These are phyloP conservation scores for Alternaria novae-zelandiae DNA, from an alignment of 2,329 filamentous ascomycete species.

Conservation along the genomic window DNA sequence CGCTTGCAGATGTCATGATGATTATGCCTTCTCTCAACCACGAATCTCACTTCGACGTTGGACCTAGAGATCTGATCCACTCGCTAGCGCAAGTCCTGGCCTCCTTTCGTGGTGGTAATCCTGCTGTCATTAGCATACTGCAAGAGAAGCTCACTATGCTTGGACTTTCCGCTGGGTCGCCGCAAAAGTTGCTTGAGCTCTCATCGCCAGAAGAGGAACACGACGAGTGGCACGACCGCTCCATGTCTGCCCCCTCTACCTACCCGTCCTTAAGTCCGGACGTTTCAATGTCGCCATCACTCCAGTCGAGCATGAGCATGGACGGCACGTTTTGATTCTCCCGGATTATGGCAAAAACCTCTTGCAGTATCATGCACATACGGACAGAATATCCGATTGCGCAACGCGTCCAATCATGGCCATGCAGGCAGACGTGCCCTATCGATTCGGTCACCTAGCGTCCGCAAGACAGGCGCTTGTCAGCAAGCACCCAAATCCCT, in stretches of 20 bases:
- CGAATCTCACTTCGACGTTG: conserved; percentile 38
- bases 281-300: conserved; percentile 16
- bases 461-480: not conserved
- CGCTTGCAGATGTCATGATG: conserved; percentile 47
- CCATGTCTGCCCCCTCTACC: conserved; percentile 26
- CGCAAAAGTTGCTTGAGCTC: conserved; percentile 38
- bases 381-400: not conserved
- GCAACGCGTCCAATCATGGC: not conserved
- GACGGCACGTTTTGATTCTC: conserved; percentile 4
- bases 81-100: conserved; percentile 38
- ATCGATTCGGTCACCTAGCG: not conserved
- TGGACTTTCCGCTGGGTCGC: conserved; percentile 35
- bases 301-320: conserved; percentile 26
- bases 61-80: conserved; percentile 44
- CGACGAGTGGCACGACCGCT: conserved; percentile 32
- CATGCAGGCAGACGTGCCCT: not conserved
- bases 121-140: conserved; percentile 42
- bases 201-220: conserved; percentile 42
- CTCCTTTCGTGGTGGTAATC: conserved; percentile 43
- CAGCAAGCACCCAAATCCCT: not conserved
- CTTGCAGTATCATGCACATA: not conserved
- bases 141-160: conserved; percentile 40
- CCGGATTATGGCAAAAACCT: not conserved
- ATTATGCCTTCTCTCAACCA: conserved; percentile 43
- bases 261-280: conserved; percentile 12